Evolutionary conservation across 176 grass and related monocot species (phyloP), one percentile per base, ranked within the genome.

Genomic region (Ampelocalamus luodianensis): DNA sequence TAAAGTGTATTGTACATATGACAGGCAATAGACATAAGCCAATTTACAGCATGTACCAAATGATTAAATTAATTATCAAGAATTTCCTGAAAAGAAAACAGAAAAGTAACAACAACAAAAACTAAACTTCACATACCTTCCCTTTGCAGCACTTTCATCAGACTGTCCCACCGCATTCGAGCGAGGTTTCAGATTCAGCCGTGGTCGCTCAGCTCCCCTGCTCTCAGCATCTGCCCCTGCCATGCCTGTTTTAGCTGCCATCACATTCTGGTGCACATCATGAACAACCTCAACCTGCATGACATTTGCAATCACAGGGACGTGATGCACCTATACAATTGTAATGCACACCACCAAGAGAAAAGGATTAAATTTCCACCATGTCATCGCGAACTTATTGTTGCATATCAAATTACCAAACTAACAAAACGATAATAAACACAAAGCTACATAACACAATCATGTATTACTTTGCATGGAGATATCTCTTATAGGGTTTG

Each of bases 131-230:
- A 8, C 79, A 49, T 67, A 92, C 97, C 93, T 96, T 75, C 87
- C 91, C 87, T 87, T 95, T 50, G 51, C 78, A 92, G 79, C 36
- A 63, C 24, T 91, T 76, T 92, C 88, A 76, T 85, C 90, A 78
- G 88, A 79, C 45, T 90, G 78, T n/a, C 67, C 84, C 63, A 77
- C 85, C 18, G 43, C 36, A 89, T 86, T 80, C 10, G 97, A 84
- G 17, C 97, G 89, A 61, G 93, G 90, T 82, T 88, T 99, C 85
- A 96, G 88, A 86, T 94, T 96, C 88, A 99, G 74, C 23, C 83
- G 84, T 39, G 90, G 92, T 20, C 93, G 88, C 34, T 94, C 96
- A 50, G 50, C 82, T 72, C 71, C 77, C 65, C 24, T 82, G 27
- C 27, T 82, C 42, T 81, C 90, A 44, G 83, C 49, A 73, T 97